phyloP scores from a whole-genome alignment of 371 early-diverging fungal species.

The Mortierella sp. region DNA sequence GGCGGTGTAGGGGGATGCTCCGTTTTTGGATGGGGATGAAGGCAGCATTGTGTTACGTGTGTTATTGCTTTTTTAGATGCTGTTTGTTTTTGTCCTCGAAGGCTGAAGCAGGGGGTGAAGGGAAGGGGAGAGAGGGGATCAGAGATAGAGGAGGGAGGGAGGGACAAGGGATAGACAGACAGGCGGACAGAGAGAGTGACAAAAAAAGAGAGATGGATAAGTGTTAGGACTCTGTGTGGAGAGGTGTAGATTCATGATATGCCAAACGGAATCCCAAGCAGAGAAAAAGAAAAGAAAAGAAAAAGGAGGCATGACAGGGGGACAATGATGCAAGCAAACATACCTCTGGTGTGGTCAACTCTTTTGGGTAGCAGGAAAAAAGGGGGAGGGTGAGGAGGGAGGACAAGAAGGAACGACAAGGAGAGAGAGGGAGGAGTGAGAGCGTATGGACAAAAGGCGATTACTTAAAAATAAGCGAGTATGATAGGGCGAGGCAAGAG shows the following conservation, averaged over 20 bases:
- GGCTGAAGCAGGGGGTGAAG: constrained; percentile 8
- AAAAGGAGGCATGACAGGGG: constrained; percentile 18
- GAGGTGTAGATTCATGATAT: constrained; percentile 43
- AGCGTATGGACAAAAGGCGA: constrained; percentile 7
- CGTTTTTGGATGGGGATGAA: constrained; percentile 26
- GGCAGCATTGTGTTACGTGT: constrained; percentile 21
- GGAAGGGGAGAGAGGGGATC: constrained; percentile 9
- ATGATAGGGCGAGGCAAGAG: background rate
- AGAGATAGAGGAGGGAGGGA: background rate
- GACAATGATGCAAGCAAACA: constrained; percentile 20
- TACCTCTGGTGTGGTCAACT: constrained; percentile 23
- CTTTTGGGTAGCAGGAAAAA: constrained; percentile 18
- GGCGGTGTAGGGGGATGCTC: constrained; percentile 6
- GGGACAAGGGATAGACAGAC: constrained; percentile 4
- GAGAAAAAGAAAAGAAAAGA: constrained; percentile 1
- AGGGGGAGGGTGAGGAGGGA: background rate
- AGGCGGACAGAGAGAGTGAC: constrained; percentile 13
- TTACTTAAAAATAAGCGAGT: constrained; percentile 12
- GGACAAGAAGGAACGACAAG: background rate
- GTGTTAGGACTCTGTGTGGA: constrained; percentile 7
- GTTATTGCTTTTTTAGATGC: background rate
- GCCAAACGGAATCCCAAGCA: constrained; percentile 14
- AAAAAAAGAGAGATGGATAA: constrained; percentile 18
- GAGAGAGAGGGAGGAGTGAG: background rate
- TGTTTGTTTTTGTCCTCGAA: background rate